Base-by-base conservation (phyloP, 2,329 filamentous ascomycete genomes). In the Emmonsia crescens region DNA sequence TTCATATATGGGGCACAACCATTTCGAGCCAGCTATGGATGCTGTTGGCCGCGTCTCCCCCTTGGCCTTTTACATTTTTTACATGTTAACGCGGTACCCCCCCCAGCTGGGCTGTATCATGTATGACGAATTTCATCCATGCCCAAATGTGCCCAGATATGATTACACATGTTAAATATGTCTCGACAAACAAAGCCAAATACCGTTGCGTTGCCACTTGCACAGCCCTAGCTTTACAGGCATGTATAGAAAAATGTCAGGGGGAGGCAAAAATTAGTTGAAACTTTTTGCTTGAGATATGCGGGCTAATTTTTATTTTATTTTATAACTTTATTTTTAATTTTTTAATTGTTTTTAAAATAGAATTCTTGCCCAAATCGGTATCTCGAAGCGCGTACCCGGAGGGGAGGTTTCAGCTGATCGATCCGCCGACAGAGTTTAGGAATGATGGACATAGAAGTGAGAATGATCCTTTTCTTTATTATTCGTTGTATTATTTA, bases 391-490 rank as follows among this genome's bases (percentile, higher is more conserved):
- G 59, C 5, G 64, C 64, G n/a, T 67, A 67, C 33, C 65, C 65
- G 9, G 51, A 64, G 14, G 57, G 62, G 24, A 60, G 42, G 58
- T 67, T 67, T 36, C 64, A 62, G 29, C 59, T 67, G 10, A 55
- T 60, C 24, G 51, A 66, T 46, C 64, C 66, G 33, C 59, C 58
- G 40, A 66, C 66, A 19, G 60, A 66, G 51, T 61, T 64, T 48
- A 56, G 60, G 56, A 61, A 62, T 64, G 64, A 67, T 61, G 60
- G 62, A 2, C 65, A 67, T 60, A 61, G 65, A 60, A 62, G 65
- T 67, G 57, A 59, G 64, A 38, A 33, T 12, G 21, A 24, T 16
- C n/a, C 9, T 12, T 56, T 56, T 56, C 33, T 24, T 27, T 24
- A 6, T 10, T 40, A 8, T n/a, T n/a, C n/a, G n/a, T 3, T 51